These are phyloP conservation scores for Tetrapisispora taiwanensis DNA, from an alignment of 805 yeast species.

Conservation along the genomic window DNA sequence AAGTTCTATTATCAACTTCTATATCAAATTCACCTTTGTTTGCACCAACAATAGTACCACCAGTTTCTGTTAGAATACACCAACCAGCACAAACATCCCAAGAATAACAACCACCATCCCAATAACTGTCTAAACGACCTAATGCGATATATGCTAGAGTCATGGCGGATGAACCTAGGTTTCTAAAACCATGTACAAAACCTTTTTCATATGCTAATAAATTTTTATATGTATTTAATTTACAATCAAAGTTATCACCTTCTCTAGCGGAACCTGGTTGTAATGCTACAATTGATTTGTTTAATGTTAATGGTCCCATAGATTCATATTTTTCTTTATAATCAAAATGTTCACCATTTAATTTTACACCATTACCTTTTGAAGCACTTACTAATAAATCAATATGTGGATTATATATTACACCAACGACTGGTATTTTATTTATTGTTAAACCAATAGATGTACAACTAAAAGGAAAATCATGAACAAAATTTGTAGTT, in stretches of 20 bases:
- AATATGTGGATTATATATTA: slow-evolving; percentile 51
- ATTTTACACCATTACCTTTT: slow-evolving; percentile 43
- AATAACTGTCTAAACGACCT: slow-evolving; percentile 50
- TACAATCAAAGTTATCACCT: slow-evolving; percentile 75
- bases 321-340: slow-evolving; percentile 63
- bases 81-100: slow-evolving; percentile 70
- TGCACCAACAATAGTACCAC: slow-evolving; percentile 49
- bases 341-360: slow-evolving; percentile 37
- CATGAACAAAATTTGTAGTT: slow-evolving; percentile 51
- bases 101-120: slow-evolving; percentile 63
- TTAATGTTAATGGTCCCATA: slow-evolving; percentile 74
- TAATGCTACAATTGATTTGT: slow-evolving; percentile 80
- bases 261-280: slow-evolving; percentile 85
- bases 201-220: slow-evolving; percentile 84
- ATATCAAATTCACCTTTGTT: slow-evolving; percentile 40
- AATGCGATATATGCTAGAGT: slow-evolving; percentile 49
- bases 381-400: slow-evolving; percentile 44
- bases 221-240: slow-evolving; percentile 71
- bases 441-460: slow-evolving; percentile 48
- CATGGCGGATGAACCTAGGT: slow-evolving; percentile 58
- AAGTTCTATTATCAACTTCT: slow-evolving; percentile 43
- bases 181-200: slow-evolving; percentile 65
- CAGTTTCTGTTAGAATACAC: slow-evolving; percentile 52
- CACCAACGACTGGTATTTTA: slow-evolving; percentile 48
- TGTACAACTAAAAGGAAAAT: slow-evolving; percentile 53